Evolutionary conservation across 257 asterid genomes (phyloP).

Genomic region (Salvia miltiorrhiza): DNA sequence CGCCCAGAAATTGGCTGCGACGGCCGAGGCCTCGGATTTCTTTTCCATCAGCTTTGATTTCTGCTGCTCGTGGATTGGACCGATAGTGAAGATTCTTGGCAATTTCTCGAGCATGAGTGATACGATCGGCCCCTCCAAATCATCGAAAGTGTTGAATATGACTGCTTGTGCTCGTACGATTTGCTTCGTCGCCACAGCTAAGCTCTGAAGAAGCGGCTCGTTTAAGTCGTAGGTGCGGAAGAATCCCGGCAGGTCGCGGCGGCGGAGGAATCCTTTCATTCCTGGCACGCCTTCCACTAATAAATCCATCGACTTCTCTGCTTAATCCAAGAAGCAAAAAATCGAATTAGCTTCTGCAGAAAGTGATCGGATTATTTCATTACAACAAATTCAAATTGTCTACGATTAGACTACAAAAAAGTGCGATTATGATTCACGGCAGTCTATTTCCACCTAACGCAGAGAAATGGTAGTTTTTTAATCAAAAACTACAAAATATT

Average conservation of each 20-base stretch:
- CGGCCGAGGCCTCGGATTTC: neutral
- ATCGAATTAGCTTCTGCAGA: too few relatives aligned
- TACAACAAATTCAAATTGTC: too few relatives aligned
- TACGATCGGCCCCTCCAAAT: slow-evolving; percentile 44
- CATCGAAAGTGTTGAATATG: slow-evolving; percentile 58
- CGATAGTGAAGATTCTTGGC: slow-evolving; percentile 50
- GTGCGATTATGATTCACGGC: too few relatives aligned
- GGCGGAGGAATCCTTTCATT: slow-evolving; percentile 57
- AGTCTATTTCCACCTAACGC: too few relatives aligned
- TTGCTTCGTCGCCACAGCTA: slow-evolving; percentile 17
- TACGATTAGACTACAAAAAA: too few relatives aligned
- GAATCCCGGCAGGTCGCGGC: slow-evolving; percentile 67
- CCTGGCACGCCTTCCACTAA: slow-evolving; percentile 40
- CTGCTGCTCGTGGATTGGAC: slow-evolving; percentile 60
- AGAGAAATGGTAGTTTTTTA: too few relatives aligned
- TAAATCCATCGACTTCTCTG: slow-evolving; percentile 30
- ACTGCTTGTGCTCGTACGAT: slow-evolving; percentile 32
- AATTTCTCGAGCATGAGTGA: slow-evolving; percentile 29
- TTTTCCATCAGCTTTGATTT: slow-evolving; percentile 16
- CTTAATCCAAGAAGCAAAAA: neutral
- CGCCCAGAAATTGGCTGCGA: slow-evolving; percentile 38
- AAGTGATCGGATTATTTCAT: too few relatives aligned
- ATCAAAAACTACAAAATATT: too few relatives aligned
- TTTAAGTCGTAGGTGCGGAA: slow-evolving; percentile 35
- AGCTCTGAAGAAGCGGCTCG: slow-evolving; percentile 17